Percentiles rank a stretch among this genome's conserved stretches.
These are phyloP conservation scores for Hymenochaete sp. DNA, from an alignment of 1,284 basidiomycete species.

Conservation along the genomic window DNA sequence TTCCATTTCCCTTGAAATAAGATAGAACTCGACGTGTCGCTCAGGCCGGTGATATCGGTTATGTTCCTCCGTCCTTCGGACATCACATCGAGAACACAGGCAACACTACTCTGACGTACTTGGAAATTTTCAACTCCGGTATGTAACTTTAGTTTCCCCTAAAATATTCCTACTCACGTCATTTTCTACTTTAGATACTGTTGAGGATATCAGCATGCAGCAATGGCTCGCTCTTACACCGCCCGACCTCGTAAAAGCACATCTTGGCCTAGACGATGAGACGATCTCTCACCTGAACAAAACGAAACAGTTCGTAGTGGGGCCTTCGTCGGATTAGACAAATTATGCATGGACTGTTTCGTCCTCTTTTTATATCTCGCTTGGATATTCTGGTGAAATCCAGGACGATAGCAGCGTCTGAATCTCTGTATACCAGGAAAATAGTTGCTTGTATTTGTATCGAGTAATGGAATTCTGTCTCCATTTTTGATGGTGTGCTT, in stretches of 20 bases:
- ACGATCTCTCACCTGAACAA: constrained; percentile 46
- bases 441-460: too few relatives aligned
- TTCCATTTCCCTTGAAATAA: background rate
- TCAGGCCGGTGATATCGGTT: constrained; percentile 57
- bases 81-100: constrained; percentile 70
- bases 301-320: constrained; percentile 44
- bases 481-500: too few relatives aligned
- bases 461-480: too few relatives aligned
- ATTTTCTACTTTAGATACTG: constrained; percentile 32
- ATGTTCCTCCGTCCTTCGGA: constrained; percentile 50
- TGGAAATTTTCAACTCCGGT: constrained; percentile 60
- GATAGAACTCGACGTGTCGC: constrained; percentile 18
- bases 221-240: constrained; percentile 65
- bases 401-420: too few relatives aligned
- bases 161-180: too few relatives aligned
- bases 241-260: constrained; percentile 51
- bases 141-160: constrained; percentile 11
- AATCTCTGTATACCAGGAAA: too few relatives aligned
- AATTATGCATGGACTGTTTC: too few relatives aligned
- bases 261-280: constrained; percentile 45
- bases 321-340: too few relatives aligned
- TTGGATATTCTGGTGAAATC: too few relatives aligned
- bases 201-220: constrained; percentile 56
- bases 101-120: constrained; percentile 50
- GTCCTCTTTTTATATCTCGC: too few relatives aligned